Evolutionary conservation across 75 land plant species (phyloP).

Genomic region (Cryptomeria japonica): DNA sequence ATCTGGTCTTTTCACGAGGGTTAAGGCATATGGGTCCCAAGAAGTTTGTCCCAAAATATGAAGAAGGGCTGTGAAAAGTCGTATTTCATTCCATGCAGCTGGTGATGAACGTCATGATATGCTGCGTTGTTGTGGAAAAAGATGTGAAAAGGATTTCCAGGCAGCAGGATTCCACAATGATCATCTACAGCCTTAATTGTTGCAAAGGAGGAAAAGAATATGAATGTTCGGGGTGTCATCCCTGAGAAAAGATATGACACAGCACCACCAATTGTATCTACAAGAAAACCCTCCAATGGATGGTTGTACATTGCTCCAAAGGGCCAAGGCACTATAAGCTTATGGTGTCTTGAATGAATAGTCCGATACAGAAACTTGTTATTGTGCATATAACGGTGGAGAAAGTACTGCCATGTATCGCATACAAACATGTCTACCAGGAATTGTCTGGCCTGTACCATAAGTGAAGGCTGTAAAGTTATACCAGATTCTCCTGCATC

Average conservation of each 20-base stretch:
- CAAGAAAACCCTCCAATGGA: constrained; percentile 76
- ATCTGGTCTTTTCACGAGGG: constrained; percentile 46
- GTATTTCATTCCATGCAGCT: constrained; percentile 75
- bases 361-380: not conserved
- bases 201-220: constrained; percentile 80
- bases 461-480: constrained; percentile 13
- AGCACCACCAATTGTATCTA: constrained; percentile 87
- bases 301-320: constrained; percentile 89
- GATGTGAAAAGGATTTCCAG: constrained; percentile 69
- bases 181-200: constrained; percentile 81
- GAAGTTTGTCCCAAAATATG: constrained; percentile 72
- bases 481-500: constrained; percentile 8
- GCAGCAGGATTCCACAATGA: constrained; percentile 75
- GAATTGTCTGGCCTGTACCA: constrained; percentile 14
- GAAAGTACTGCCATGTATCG: constrained; percentile 81
- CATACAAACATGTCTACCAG: constrained; percentile 53
- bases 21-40: constrained; percentile 81
- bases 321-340: constrained; percentile 77
- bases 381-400: constrained; percentile 55
- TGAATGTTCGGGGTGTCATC: constrained; percentile 71
- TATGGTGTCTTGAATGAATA: constrained; percentile 77
- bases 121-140: constrained; percentile 48
- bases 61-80: constrained; percentile 92
- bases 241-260: constrained; percentile 74
- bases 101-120: constrained; percentile 68